Base-by-base conservation (phyloP, 148 eudicot species). In the Salicornia ramosissima region DNA sequence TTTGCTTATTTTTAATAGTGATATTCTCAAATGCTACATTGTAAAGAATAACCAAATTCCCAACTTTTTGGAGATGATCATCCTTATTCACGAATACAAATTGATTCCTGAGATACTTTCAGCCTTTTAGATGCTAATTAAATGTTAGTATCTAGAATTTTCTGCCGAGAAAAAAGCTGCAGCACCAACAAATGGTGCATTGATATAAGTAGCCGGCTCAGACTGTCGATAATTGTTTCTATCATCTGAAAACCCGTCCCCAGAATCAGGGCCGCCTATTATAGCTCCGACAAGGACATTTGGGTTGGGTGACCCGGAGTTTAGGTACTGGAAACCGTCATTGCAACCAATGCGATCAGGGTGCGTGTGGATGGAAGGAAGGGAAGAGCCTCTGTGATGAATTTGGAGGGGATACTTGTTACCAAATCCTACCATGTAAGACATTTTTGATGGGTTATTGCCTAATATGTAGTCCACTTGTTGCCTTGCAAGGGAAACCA, bases 391-490 rank as follows among this genome's bases (percentile, higher is more conserved):
- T 57, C 97, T 81, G 62, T 91, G 97, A 69, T 91, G 97, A 46
- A 87, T 71, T n/a, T 76, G 85, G 28, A 65, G 51, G 0, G 97
- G 97, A 67, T 85, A 91, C 51, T 60, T 88, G 11, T 84, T 47
- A 3, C 95, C 97, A 46, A 91, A 91, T 7, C 97, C 97, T 12
- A 91, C 95, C 94, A 91, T 91, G 72, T 86, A 91, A 9, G 97
- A 91, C 82, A 77, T 88, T 57, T 81, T 83, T 28, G 67, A 74
- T 0, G 95, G 97, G 64, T 91, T 91, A 34, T 88, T 81, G 0
- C 97, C 97, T 42, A 91, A 61, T 29, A 91, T 84, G 70, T 91
- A 91, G 71, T 91, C 97, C 13, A 88, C 86, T 62, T 91, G 97
- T 64, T 77, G 85, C 77, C 71, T 85, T 18, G 92, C 95, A 5